These are phyloP conservation scores for Ogataea nonfermentans DNA, from an alignment of 805 yeast species.

Conservation along the genomic window DNA sequence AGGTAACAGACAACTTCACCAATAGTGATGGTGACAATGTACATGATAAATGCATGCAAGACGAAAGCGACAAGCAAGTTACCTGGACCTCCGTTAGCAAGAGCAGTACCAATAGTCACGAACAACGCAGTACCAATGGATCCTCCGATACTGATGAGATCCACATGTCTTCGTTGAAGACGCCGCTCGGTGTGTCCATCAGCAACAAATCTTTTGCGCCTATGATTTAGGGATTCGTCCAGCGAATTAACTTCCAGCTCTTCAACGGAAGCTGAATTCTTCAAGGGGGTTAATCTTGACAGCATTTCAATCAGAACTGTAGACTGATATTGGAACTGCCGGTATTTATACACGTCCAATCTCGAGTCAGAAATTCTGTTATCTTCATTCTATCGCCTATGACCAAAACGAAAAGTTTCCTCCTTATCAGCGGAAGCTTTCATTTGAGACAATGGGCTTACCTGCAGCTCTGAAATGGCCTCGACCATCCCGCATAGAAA, in stretches of 20 bases:
- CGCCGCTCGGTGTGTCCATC: conserved; percentile 21
- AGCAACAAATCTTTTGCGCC: conserved; percentile 1
- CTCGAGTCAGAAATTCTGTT: too few relatives aligned
- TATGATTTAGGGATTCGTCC: neutral
- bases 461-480: too few relatives aligned
- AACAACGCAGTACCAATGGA: conserved; percentile 80
- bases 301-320: too few relatives aligned
- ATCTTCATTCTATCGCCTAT: too few relatives aligned
- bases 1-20: conserved; percentile 79
- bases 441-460: too few relatives aligned
- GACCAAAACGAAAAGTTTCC: too few relatives aligned
- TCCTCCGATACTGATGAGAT: conserved; percentile 76
- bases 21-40: conserved; percentile 63
- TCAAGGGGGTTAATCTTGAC: neutral
- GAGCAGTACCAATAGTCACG: conserved; percentile 65
- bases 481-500: too few relatives aligned
- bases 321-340: too few relatives aligned
- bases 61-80: conserved; percentile 62
- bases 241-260: conserved; percentile 9
- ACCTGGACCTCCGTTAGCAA: conserved; percentile 69
- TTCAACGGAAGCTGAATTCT: neutral
- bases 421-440: too few relatives aligned
- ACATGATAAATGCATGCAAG: conserved; percentile 64
- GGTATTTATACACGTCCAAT: too few relatives aligned
- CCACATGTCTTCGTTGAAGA: conserved; percentile 55